Evolutionary conservation across 352 stramenopile species (phyloP).

Genomic region (Pythium aristosporum): DNA sequence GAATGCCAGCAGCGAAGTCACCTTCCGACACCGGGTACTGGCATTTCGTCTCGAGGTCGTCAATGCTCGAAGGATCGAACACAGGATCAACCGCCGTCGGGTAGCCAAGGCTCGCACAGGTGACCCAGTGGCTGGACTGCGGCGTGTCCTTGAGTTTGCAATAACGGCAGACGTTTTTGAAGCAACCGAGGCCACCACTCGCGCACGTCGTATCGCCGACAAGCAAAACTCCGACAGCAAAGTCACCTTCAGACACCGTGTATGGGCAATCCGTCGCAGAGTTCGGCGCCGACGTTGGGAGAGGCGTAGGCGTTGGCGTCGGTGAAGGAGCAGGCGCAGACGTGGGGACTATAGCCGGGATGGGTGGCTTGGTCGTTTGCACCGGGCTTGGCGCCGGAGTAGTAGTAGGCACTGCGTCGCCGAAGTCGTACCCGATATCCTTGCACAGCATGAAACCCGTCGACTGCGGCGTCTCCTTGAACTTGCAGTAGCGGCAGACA

Average conservation of each 20-base stretch:
- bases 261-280: not conserved
- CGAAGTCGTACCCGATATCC: not conserved
- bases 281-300: no score
- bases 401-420: no score
- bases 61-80: not conserved
- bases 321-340: no score
- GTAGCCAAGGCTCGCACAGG: no score
- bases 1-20: slow-evolving; percentile 14
- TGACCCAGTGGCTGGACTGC: not conserved
- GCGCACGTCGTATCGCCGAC: not conserved
- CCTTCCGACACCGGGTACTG: slow-evolving; percentile 25
- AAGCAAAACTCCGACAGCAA: not conserved
- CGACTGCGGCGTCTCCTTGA: slow-evolving; percentile 16
- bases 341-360: no score
- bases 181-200: slow-evolving; percentile 6
- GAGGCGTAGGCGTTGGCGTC: no score
- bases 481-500: slow-evolving; percentile 42
- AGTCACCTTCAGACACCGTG: not conserved
- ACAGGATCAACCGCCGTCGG: no score
- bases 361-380: no score
- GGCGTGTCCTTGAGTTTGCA: slow-evolving; percentile 4
- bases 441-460: not conserved
- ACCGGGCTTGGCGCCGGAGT: no score
- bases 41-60: not conserved
- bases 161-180: slow-evolving; percentile 3